Evolutionary conservation across 768 basidiomycete species (phyloP).

Genomic region (Fibroporia radiculosa): DNA sequence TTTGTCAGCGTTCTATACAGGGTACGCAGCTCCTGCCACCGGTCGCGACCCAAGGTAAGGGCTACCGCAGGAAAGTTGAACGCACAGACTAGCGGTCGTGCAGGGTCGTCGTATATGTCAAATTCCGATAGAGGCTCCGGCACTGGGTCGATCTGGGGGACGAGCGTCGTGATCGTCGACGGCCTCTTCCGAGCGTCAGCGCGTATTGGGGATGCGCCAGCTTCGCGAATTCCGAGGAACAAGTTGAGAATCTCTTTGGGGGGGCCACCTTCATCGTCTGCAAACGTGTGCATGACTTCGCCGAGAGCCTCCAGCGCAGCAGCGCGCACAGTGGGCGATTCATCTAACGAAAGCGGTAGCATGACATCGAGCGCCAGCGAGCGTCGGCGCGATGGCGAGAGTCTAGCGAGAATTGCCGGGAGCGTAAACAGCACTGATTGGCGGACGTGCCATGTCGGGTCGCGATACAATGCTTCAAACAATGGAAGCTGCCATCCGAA

Average conservation of each 20-base stretch:
- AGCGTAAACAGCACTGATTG: conserved; percentile 83
- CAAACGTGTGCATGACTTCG: conserved; percentile 82
- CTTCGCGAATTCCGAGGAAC: conserved; percentile 58
- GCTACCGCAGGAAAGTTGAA: conserved; percentile 92
- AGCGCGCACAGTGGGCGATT: conserved; percentile 58
- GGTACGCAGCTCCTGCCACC: conserved; percentile 70
- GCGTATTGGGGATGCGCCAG: neutral
- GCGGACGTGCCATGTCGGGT: conserved; percentile 75
- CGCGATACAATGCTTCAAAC: conserved; percentile 61
- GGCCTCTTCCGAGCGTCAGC: neutral
- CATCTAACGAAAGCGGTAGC: conserved; percentile 54
- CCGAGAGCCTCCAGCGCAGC: conserved; percentile 84
- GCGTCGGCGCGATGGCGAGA: conserved; percentile 50
- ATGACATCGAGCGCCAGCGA: conserved; percentile 61
- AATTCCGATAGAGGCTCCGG: conserved; percentile 5
- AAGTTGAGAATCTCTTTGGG: conserved; percentile 68
- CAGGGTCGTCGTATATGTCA: conserved; percentile 47
- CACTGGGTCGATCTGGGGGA: neutral
- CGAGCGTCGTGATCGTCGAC: neutral
- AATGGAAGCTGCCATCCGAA: conserved; percentile 61
- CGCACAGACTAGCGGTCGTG: conserved; percentile 71
- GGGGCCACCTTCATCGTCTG: conserved; percentile 53
- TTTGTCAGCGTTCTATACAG: conserved; percentile 59
- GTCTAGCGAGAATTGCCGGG: conserved; percentile 67
- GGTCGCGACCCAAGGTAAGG: conserved; percentile 64